Percentiles rank a stretch among this genome's conserved stretches.
Conservation (phyloP, 148 eudicot species). For the Chenopodium quinoa region DNA sequence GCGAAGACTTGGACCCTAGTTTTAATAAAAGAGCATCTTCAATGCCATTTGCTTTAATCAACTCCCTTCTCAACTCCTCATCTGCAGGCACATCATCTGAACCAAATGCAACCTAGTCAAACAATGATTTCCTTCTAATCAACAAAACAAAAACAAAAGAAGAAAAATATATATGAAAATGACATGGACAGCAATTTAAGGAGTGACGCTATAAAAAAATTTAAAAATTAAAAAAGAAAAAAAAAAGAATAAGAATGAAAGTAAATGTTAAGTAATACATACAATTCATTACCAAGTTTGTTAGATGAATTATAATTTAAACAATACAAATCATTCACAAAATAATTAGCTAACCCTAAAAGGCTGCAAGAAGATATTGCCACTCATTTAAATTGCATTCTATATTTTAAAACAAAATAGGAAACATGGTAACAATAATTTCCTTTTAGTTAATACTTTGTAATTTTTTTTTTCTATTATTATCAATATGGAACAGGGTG, state of each 20-base stretch:
- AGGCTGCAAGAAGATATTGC: too few relatives aligned
- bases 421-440: too few relatives aligned
- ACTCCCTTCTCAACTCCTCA: constrained; percentile 51
- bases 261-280: background rate
- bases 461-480: too few relatives aligned
- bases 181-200: background rate
- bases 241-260: background rate
- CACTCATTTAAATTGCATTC: too few relatives aligned
- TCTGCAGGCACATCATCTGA: constrained; percentile 76
- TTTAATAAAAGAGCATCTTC: constrained; percentile 82
- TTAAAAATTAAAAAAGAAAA: background rate
- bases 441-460: too few relatives aligned
- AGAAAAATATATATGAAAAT: too few relatives aligned
- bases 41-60: constrained; percentile 43
- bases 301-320: too few relatives aligned
- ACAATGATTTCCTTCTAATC: background rate
- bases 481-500: too few relatives aligned
- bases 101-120: constrained; percentile 43
- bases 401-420: too few relatives aligned
- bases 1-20: constrained; percentile 44
- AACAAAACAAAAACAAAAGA: background rate
- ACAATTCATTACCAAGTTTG: background rate
- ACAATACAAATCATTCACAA: too few relatives aligned
- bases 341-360: too few relatives aligned
- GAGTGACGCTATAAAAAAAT: background rate